These are phyloP conservation scores for Phragmites australis DNA, from an alignment of 176 grass and related monocot genomes.

Conservation along the genomic window DNA sequence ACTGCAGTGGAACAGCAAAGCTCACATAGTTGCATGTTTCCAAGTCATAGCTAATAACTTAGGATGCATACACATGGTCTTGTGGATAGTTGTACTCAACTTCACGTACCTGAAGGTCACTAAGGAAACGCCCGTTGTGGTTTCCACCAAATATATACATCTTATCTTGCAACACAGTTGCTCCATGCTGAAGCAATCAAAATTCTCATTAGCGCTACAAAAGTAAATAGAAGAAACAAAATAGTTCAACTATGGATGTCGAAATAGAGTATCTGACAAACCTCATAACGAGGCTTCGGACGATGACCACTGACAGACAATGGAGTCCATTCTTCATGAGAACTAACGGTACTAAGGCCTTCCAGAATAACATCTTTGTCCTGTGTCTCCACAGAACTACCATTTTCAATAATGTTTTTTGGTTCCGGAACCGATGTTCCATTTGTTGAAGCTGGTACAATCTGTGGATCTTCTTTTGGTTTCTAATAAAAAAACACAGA, in stretches of 20 bases:
- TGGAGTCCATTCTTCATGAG: slow-evolving; percentile 80
- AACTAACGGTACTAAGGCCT: slow-evolving; percentile 72
- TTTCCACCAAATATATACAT: slow-evolving; percentile 99
- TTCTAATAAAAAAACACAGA: slow-evolving; percentile 52
- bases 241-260: neutral
- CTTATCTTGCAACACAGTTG: slow-evolving; percentile 82
- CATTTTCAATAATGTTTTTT: slow-evolving; percentile 91
- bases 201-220: slow-evolving; percentile 38
- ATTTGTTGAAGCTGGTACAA: slow-evolving; percentile 58
- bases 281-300: slow-evolving; percentile 90
- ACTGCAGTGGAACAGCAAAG: slow-evolving; percentile 18
- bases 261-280: slow-evolving; percentile 33
- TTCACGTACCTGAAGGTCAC: slow-evolving; percentile 83
- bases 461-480: slow-evolving; percentile 51
- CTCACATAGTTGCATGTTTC: neutral
- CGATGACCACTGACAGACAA: slow-evolving; percentile 62
- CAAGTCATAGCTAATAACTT: slow-evolving; percentile 24
- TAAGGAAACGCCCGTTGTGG: slow-evolving; percentile 97
- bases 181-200: slow-evolving; percentile 78
- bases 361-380: slow-evolving; percentile 95
- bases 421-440: slow-evolving; percentile 66
- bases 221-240: slow-evolving; percentile 29
- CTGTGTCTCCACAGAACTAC: slow-evolving; percentile 62
- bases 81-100: slow-evolving; percentile 22
- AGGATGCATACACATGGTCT: neutral